Evolutionary conservation across 495 filamentous ascomycete species (phyloP).

Genomic region (Xylaria intraflava): DNA sequence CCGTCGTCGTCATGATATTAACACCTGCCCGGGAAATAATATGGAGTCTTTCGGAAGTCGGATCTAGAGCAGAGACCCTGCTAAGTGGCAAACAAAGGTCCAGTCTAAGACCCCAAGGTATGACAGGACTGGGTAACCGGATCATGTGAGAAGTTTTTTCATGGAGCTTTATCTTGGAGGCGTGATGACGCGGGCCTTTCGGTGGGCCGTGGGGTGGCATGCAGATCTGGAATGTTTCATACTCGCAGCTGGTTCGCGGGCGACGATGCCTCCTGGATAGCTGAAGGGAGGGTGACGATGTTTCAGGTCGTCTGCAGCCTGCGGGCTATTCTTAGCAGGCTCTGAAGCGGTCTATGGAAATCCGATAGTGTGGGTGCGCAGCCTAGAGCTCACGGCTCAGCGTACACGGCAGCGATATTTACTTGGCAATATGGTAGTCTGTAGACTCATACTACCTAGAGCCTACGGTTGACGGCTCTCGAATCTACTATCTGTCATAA

Average conservation of each 20-base stretch:
- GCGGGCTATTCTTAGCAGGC: slow-evolving; percentile 8
- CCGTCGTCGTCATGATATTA: background rate
- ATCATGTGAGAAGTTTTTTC: background rate
- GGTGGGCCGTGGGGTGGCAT: slow-evolving; percentile 1
- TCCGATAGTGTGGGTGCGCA: background rate
- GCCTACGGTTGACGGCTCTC: too few relatives aligned
- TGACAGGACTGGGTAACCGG: background rate
- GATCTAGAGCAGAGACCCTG: background rate
- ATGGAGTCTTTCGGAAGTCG: background rate
- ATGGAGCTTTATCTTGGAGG: background rate
- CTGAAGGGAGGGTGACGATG: background rate
- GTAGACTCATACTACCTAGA: too few relatives aligned
- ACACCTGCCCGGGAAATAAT: background rate
- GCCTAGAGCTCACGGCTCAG: background rate
- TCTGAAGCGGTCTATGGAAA: background rate
- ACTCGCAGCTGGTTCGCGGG: slow-evolving; percentile 3
- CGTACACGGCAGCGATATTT: background rate
- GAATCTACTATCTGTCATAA: too few relatives aligned
- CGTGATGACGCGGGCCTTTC: background rate
- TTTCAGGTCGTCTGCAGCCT: slow-evolving; percentile 6
- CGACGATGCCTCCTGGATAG: background rate
- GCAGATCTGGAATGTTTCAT: slow-evolving; percentile 9
- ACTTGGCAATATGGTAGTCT: too few relatives aligned
- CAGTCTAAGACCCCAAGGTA: background rate
- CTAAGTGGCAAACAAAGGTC: background rate